Evolutionary conservation across 2,329 filamentous ascomycete genomes (phyloP), one percentile per base, ranked within the genome.

Genomic region (Zymoseptoria tritici): DNA sequence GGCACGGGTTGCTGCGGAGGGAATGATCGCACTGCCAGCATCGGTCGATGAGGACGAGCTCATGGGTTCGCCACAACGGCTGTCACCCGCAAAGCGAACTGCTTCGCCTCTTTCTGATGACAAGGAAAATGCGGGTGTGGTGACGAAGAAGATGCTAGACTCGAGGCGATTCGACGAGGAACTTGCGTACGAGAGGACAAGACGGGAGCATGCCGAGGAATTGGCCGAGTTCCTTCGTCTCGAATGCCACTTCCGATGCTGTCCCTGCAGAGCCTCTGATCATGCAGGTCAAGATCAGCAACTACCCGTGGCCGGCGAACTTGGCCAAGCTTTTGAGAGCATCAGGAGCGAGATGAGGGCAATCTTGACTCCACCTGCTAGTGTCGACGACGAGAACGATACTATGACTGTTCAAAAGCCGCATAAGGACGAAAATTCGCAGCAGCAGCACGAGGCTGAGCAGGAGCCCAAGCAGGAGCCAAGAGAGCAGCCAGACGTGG

Each of bases 141-240:
- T 73, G 2, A 73, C 76, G 3, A 77, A 73, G 66, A 76, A 63
- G 83, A 73, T 70, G 67, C 71, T 79, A 22, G 76, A 82, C 49
- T 66, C 75, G 7, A 78, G 78, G 62, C 70, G 76, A n/a, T 66
- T 85, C 21, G 76, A 79, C 59, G 76, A 81, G 51, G 78, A 84
- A 58, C 74, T 86, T 3, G 69, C 74, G 24, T 71, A 72, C 29
- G 83, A 86, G 70, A 78, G 75, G 73, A 82, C 75, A 69, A 80
- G 86, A 57, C 86, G 88, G 9, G 81, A 88, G 62, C 82, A 87
- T 7, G 87, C 88, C 0, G 80, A 87, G 63, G 88, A 91, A 61
- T 83, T 88, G 69, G 80, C 91, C 54, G 87, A 91, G 31, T 92
- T 90, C 73, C 78, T 92, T 71, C 84, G 89, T 69, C 82, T 88